A percentile compares a stretch with the other conserved stretches of the same genome.
phyloP scores from a whole-genome alignment of 495 filamentous ascomycete species.

The Oleoguttula mirabilis region DNA sequence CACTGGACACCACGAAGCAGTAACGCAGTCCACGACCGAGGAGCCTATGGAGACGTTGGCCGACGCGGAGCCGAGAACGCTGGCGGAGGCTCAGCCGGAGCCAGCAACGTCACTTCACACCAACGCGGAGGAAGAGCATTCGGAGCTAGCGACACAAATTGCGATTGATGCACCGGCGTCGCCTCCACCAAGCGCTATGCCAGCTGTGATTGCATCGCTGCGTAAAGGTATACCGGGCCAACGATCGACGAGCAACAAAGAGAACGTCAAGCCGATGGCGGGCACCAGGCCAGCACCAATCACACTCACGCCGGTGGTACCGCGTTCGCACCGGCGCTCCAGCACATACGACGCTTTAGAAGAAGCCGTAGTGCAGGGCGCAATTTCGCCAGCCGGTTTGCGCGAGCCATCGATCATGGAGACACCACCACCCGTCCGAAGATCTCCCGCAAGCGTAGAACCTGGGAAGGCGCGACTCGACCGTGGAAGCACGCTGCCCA shows the following conservation, averaged over 20 bases:
- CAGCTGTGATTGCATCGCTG: slow-evolving; percentile 6
- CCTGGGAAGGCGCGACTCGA: no score
- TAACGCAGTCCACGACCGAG: no score
- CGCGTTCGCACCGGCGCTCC: neutral
- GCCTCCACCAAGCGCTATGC: slow-evolving; percentile 10
- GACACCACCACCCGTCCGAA: neutral
- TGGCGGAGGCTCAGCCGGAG: no score
- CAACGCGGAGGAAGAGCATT: neutral
- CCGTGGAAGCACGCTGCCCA: no score
- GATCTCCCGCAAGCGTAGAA: no score
- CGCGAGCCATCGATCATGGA: neutral
- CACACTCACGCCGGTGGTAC: neutral
- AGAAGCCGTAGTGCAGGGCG: slow-evolving; percentile 7
- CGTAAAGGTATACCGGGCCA: slow-evolving; percentile 15
- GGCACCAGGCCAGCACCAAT: neutral
- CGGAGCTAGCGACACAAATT: neutral
- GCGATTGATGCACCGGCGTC: slow-evolving; percentile 7
- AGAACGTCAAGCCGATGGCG: slow-evolving; percentile 17
- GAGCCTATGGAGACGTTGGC: no score
- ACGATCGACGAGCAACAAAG: slow-evolving; percentile 21
- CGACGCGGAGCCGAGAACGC: no score
- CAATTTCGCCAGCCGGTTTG: slow-evolving; percentile 2
- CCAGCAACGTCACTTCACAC: no score
- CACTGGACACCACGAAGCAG: no score
- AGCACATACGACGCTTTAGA: slow-evolving; percentile 12